Base-by-base conservation (phyloP, 83 land plant species). In the Larix sibirica region DNA sequence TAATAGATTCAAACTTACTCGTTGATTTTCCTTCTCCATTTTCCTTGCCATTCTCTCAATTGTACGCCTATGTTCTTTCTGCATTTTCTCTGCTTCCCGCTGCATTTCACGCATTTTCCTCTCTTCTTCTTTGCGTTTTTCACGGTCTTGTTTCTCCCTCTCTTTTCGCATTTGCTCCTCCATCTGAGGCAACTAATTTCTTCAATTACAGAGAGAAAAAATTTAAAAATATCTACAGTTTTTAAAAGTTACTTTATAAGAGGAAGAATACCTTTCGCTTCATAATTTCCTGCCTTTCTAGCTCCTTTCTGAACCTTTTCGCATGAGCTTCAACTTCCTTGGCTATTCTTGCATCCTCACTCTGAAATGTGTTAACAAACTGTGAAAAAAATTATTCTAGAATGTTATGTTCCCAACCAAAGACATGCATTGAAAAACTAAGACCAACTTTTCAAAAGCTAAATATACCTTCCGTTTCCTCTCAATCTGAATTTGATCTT, bases 101-200 rank as follows among this genome's bases (percentile, higher is more conserved):
- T 87, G 94, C 83, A 84, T 93, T 84, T 97, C 98, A 36, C 99
- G 96, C 88, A 93, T 65, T 79, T 90, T 31, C 75, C 95, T 90
- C 84, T 96, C 97, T 84, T 91, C 95, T 87, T 96, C 99, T 85
- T 91, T 98, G 81, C 89, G 83, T 76, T 87, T 92, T 83, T 95
- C 96, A 66, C 92, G 93, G 33, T 95, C 92, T 75, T 86, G 92
- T 78, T 77, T 94, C 83, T 95, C 95, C 86, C 91, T 87, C 82
- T 97, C 98, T 82, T 85, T 95, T 38, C 88, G 90, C 88, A 93
- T 81, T 88, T 95, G 95, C 64, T 97, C 99, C 80, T 96, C 98
- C 81, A 83, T 89, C 99, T 97, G 77, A 36, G 24, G 8, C 83
- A 74, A 58, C 38, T 59, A 75, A 64, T 18, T 14, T 40, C 13